Base-by-base conservation (phyloP, 495 filamentous ascomycete genomes). In the Bryoglossum gracile region DNA sequence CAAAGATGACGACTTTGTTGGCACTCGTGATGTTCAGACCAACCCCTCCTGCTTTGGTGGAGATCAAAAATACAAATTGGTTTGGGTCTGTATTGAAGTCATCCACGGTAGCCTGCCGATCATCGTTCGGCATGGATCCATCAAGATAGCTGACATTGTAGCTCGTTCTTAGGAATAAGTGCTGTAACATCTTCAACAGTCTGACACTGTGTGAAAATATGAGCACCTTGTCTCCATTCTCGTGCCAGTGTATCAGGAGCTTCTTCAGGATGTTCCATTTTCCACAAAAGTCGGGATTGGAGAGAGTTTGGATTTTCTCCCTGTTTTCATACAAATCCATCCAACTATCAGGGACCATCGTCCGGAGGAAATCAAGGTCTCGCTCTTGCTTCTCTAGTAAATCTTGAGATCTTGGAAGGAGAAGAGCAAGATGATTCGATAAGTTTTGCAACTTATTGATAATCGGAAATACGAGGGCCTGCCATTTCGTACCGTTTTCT, bases 1-100 rank as follows among this genome's bases (percentile, higher is more conserved):
- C 92, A 32, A 96, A 84, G 28, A 98, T 87, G 16, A 98, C 92
- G 8, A 98, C 91, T 65, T 97, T 97, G 68, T 98, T 98, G 9
- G 92, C 92, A 0, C 87, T 91, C 3, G 92, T 95, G 62, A 98
- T 98, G 60, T 98, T 98, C 8, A 97, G 70, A 0, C 90, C 91
- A 6, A 74, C 65, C 21, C 57, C 49, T 38, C 92, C 92, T 13
- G 92, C 88, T 60, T 85, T 87, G 16, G 92, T 97, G 14, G 86
- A 91, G 55, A 98, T 97, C 36, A 98, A 71, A 61, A 98, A 98
- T 16, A 96, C 89, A 56, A 98, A 98, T 52, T 94, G 88, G 6
- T 66, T 67, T 0, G 90, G 82, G 59, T 95, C 86, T 4, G 84
- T 76, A 65, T 98, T 98, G 76, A 95, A 98, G 26, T 92, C 83